Percentiles rank a stretch among this genome's conserved stretches.
Evolutionary conservation across 768 basidiomycete genomes (phyloP).

Genomic region (Russula earlei): DNA sequence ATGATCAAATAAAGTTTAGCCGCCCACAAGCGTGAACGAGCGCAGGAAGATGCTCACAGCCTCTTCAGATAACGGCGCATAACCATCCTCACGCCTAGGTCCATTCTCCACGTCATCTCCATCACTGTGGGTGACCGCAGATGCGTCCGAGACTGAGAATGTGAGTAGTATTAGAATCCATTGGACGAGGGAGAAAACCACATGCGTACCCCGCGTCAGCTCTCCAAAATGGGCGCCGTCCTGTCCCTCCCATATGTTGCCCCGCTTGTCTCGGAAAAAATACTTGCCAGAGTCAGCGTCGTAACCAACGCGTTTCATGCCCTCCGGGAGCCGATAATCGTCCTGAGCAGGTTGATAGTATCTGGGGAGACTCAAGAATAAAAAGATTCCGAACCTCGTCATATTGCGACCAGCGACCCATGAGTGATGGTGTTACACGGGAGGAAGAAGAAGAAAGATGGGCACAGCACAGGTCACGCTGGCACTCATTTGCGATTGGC

Average conservation of each 20-base stretch:
- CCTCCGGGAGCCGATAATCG: conserved; percentile 43
- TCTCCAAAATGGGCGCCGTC: conserved; percentile 57
- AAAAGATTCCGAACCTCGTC: conserved; percentile 25
- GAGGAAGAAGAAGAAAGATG: background rate
- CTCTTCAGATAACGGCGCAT: conserved; percentile 7
- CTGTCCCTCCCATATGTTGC: conserved; percentile 45
- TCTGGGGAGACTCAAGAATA: background rate
- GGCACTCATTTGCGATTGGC: no score
- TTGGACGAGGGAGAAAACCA: background rate
- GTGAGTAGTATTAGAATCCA: background rate
- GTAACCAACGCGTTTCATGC: conserved; percentile 60
- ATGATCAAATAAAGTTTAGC: background rate
- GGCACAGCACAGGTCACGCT: no score
- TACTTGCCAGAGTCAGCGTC: conserved; percentile 63
- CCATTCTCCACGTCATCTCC: conserved; percentile 19
- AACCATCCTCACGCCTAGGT: conserved; percentile 7
- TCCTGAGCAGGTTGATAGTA: conserved; percentile 29
- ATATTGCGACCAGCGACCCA: conserved; percentile 33
- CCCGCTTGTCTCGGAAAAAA: conserved; percentile 49
- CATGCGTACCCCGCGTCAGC: conserved; percentile 31
- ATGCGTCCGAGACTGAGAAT: conserved; percentile 1
- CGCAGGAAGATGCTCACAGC: conserved; percentile 5
- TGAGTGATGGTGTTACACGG: conserved; percentile 4
- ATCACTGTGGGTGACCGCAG: background rate
- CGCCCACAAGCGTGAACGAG: background rate